These are phyloP conservation scores for Candida railenensis DNA, from an alignment of 805 yeast species.

Conservation along the genomic window DNA sequence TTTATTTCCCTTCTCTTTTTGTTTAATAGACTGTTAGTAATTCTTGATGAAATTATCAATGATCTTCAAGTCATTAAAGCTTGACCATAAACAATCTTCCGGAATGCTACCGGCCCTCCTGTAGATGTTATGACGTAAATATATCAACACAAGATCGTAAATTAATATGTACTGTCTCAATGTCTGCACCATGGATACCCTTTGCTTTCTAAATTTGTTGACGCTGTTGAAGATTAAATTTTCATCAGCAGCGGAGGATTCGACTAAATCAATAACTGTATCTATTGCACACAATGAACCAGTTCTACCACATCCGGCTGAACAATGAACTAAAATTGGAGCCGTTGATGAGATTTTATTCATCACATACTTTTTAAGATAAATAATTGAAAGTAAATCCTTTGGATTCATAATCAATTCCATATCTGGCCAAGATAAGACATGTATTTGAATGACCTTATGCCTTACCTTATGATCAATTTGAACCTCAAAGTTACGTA, in stretches of 20 bases:
- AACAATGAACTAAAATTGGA: constrained; percentile 82
- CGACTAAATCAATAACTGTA: constrained; percentile 23
- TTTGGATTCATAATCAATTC: constrained; percentile 57
- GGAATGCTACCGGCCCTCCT: neutral
- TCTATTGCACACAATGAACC: constrained; percentile 61
- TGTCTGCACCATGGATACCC: constrained; percentile 61
- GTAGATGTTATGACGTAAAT: constrained; percentile 10
- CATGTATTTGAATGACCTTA: constrained; percentile 70
- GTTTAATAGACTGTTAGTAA: neutral
- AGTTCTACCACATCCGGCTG: constrained; percentile 97
- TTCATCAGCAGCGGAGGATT: constrained; percentile 3
- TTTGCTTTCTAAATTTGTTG: constrained; percentile 47
- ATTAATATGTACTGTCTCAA: constrained; percentile 52
- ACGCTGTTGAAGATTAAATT: constrained; percentile 45
- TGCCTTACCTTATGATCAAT: constrained; percentile 30
- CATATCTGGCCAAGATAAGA: constrained; percentile 82
- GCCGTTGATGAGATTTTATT: constrained; percentile 13
- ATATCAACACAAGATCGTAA: constrained; percentile 38
- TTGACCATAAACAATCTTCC: constrained; percentile 7
- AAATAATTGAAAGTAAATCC: constrained; percentile 52
- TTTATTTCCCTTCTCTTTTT: neutral
- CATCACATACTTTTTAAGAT: constrained; percentile 22
- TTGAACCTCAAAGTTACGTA: constrained; percentile 47
- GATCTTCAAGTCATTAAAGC: constrained; percentile 9
- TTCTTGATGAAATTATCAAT: constrained; percentile 11